These are phyloP conservation scores for Oropetium thomaeum DNA, from an alignment of 176 grass and related monocot species.

Conservation along the genomic window DNA sequence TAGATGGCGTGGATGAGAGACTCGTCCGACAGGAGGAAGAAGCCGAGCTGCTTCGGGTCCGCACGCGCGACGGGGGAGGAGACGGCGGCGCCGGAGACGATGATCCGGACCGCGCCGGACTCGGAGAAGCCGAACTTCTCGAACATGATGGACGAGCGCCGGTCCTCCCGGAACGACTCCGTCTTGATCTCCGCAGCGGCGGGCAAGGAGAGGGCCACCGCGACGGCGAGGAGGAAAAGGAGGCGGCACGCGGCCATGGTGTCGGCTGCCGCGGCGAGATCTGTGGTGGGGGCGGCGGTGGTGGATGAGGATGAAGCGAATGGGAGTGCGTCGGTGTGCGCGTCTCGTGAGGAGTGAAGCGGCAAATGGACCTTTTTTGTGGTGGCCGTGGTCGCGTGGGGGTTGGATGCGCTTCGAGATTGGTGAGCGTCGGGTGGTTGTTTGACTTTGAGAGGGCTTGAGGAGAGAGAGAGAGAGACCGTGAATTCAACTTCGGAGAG, in stretches of 20 bases:
- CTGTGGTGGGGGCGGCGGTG: neutral
- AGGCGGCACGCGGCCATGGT: neutral
- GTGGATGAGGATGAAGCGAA: neutral
- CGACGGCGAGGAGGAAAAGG: conserved; percentile 10
- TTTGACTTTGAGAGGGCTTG: neutral
- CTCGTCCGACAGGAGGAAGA: conserved; percentile 89
- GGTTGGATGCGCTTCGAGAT: conserved; percentile 58
- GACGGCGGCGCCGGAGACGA: conserved; percentile 44
- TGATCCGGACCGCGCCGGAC: conserved; percentile 48
- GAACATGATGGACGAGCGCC: conserved; percentile 75
- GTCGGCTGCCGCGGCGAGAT: conserved; percentile 29
- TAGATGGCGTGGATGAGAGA: conserved; percentile 57
- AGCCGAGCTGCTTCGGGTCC: conserved; percentile 50
- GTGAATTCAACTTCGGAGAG: too few relatives aligned
- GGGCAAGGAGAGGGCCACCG: conserved; percentile 22
- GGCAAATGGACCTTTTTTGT: conserved; percentile 4
- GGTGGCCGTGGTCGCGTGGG: neutral
- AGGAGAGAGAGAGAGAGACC: neutral
- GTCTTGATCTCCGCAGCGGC: conserved; percentile 64
- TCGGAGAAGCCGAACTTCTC: conserved; percentile 94
- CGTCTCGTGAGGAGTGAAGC: neutral
- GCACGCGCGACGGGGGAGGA: conserved; percentile 50
- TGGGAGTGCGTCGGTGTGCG: conserved; percentile 41
- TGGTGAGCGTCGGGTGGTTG: conserved; percentile 5
- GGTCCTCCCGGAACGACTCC: conserved; percentile 56